These are phyloP conservation scores for Entomortierella parvispora DNA, from an alignment of 192 early-diverging fungal genomes.

Conservation along the genomic window DNA sequence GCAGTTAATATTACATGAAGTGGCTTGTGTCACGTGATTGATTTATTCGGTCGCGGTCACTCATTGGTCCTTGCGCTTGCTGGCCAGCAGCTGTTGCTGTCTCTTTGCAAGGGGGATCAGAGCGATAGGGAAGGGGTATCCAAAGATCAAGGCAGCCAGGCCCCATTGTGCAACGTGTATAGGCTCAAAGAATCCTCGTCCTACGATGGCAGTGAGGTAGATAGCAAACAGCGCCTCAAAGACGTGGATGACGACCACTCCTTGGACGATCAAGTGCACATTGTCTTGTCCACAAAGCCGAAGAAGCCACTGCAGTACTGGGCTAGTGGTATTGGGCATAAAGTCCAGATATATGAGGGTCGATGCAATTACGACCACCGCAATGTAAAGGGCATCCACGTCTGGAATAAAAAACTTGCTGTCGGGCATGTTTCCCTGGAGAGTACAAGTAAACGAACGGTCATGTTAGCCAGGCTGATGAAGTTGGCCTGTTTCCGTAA, in stretches of 20 bases:
- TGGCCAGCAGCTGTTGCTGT: slow-evolving; percentile 11
- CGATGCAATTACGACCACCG: not conserved
- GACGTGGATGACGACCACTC: slow-evolving; percentile 1
- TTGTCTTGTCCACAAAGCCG: slow-evolving; percentile 3
- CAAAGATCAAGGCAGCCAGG: slow-evolving; percentile 15
- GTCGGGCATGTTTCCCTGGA: slow-evolving; percentile 37
- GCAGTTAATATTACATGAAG: no score
- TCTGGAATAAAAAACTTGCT: slow-evolving; percentile 22
- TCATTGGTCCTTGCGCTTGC: no score
- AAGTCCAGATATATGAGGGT: slow-evolving; percentile 29
- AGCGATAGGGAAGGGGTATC: slow-evolving; percentile 12
- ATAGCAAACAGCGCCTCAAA: slow-evolving; percentile 24
- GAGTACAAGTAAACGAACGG: no score
- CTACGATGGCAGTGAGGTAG: slow-evolving; percentile 33
- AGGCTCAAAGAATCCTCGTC: slow-evolving; percentile 14
- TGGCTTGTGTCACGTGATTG: no score
- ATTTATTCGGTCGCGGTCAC: no score
- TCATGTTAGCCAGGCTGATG: no score
- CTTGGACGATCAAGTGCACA: slow-evolving; percentile 14
- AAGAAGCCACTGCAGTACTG: slow-evolving; percentile 25
- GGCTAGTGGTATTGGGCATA: slow-evolving; percentile 42
- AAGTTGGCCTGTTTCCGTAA: no score
- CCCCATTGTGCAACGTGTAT: slow-evolving; percentile 18
- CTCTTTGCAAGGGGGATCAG: slow-evolving; percentile 17
- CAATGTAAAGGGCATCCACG: not conserved